phyloP scores from a whole-genome alignment of 768 basidiomycete species.

The Suillus bovinus region DNA sequence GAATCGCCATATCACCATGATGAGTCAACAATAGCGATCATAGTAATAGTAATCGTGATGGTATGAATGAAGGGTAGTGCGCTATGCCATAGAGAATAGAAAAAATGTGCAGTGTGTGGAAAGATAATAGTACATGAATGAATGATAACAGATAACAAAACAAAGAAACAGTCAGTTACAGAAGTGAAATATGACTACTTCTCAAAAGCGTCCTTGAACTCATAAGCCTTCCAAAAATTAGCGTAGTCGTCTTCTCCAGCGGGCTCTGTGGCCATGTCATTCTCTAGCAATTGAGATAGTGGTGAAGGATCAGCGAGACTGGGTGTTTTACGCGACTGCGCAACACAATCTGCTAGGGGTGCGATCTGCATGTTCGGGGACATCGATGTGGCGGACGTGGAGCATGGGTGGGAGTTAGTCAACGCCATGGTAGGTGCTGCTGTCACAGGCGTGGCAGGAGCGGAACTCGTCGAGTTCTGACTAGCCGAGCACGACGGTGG shows the following conservation, averaged over 20 bases:
- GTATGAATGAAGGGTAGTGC: no score
- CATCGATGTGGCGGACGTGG: not conserved
- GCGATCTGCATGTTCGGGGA: not conserved
- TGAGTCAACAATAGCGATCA: no score
- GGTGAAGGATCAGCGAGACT: not conserved
- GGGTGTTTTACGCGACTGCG: not conserved
- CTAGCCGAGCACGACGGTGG: no score
- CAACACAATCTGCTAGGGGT: not conserved
- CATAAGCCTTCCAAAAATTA: not conserved
- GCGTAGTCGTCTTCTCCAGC: not conserved
- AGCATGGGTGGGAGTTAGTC: no score
- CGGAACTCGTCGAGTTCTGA: no score
- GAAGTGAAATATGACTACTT: not conserved
- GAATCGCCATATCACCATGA: no score
- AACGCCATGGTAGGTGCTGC: no score
- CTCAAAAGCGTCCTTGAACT: not conserved
- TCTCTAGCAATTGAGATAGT: not conserved
- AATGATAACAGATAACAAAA: not conserved
- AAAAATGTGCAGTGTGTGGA: not conserved
- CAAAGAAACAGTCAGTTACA: not conserved
- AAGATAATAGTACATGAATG: no score
- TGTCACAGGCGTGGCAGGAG: no score
- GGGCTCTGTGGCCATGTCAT: not conserved
- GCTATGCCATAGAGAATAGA: no score
- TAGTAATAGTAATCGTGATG: no score